phyloP scores from a whole-genome alignment of 2,329 filamentous ascomycete species.

The Dendryphion nanum region DNA sequence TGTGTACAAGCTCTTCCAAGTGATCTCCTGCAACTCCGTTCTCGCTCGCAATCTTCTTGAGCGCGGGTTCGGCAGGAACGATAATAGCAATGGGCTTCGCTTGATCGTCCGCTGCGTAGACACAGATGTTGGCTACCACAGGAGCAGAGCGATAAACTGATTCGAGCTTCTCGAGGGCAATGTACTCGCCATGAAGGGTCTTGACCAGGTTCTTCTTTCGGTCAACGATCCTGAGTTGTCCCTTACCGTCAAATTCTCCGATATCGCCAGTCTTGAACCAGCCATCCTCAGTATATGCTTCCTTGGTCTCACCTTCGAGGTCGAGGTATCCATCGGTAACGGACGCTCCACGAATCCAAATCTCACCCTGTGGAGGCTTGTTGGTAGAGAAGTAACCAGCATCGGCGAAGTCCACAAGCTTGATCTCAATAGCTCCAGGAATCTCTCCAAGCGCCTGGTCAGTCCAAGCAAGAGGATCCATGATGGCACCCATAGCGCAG shows the following conservation, averaged over 20 bases:
- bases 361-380: conserved; percentile 83
- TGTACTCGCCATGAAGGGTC: conserved; percentile 92
- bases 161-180: conserved; percentile 93
- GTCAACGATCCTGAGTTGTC: conserved; percentile 85
- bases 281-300: conserved; percentile 75
- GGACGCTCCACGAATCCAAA: conserved; percentile 77
- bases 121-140: conserved; percentile 83
- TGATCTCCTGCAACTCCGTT: conserved; percentile 63
- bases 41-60: conserved; percentile 56
- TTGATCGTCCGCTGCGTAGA: conserved; percentile 74
- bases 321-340: conserved; percentile 80
- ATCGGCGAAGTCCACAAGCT: conserved; percentile 86
- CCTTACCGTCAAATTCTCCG: conserved; percentile 78
- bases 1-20: conserved; percentile 66
- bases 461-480: conserved; percentile 82
- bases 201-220: conserved; percentile 99
- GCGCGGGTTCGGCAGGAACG: conserved; percentile 56
- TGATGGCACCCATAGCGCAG: conserved; percentile 76
- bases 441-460: conserved; percentile 74
- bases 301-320: conserved; percentile 78
- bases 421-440: conserved; percentile 76
- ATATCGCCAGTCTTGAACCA: conserved; percentile 99
- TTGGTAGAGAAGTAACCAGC: conserved; percentile 78
- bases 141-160: conserved; percentile 79
- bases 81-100: conserved; percentile 81